These are phyloP conservation scores for Heliosperma pusillum DNA, from an alignment of 148 eudicot genomes.

Conservation along the genomic window DNA sequence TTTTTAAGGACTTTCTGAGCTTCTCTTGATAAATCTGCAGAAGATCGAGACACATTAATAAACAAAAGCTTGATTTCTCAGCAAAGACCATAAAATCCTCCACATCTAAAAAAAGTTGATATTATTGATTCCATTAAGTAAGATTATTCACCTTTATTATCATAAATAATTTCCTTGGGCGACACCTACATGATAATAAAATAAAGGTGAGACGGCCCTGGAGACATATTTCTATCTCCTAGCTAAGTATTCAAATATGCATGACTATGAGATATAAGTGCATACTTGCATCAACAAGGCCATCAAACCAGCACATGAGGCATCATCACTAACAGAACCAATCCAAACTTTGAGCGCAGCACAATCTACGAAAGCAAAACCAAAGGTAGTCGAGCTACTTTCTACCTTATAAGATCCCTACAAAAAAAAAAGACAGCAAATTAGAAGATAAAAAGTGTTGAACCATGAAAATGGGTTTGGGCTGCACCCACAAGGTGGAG, in stretches of 20 bases:
- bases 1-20: slow-evolving; percentile 81
- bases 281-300: slow-evolving; percentile 95
- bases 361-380: slow-evolving; percentile 96
- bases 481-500: too few relatives aligned
- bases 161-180: slow-evolving; percentile 89
- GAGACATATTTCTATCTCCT: slow-evolving; percentile 8
- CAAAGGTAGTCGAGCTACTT: slow-evolving; percentile 57
- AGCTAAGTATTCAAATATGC: slow-evolving; percentile 6
- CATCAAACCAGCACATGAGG: slow-evolving; percentile 89
- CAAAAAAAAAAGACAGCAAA: slow-evolving; percentile 10
- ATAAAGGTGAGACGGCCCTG: not conserved
- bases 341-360: slow-evolving; percentile 91
- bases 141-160: slow-evolving; percentile 52
- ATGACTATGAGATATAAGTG: slow-evolving; percentile 13
- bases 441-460: slow-evolving; percentile 1
- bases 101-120: slow-evolving; percentile 1
- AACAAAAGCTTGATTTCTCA: not conserved
- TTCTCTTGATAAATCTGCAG: slow-evolving; percentile 74
- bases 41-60: slow-evolving; percentile 4
- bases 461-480: not conserved
- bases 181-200: slow-evolving; percentile 54
- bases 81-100: not conserved
- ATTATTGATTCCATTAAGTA: not conserved
- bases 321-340: slow-evolving; percentile 84
- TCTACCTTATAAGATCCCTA: slow-evolving; percentile 50